These are phyloP conservation scores for Phytophthora pini DNA, from an alignment of 352 stramenopile genomes.

Conservation along the genomic window DNA sequence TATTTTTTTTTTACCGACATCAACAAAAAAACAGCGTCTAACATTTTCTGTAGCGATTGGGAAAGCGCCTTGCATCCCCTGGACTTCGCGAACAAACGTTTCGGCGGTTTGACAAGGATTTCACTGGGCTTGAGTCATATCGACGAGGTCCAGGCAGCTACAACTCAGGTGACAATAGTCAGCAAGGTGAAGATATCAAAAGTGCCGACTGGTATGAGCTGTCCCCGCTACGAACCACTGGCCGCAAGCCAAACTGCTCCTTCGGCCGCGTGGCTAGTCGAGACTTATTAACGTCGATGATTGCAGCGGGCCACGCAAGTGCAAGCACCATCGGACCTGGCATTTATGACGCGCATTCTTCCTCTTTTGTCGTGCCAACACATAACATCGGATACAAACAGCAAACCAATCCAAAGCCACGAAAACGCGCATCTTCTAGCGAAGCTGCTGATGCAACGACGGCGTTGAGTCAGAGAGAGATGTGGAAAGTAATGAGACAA, in stretches of 20 bases:
- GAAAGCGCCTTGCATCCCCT: slow-evolving; percentile 42
- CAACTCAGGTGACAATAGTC: neutral
- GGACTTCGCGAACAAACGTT: slow-evolving; percentile 35
- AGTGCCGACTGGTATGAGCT: slow-evolving; percentile 5
- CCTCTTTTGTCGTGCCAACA: slow-evolving; percentile 30
- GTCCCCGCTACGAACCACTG: slow-evolving; percentile 8
- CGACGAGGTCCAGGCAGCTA: slow-evolving; percentile 35
- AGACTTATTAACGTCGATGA: slow-evolving; percentile 61
- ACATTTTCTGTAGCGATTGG: slow-evolving; percentile 29
- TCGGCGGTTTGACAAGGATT: slow-evolving; percentile 40
- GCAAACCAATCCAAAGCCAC: slow-evolving; percentile 15
- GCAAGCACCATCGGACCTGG: slow-evolving; percentile 39
- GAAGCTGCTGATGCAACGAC: neutral
- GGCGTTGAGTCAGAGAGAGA: slow-evolving; percentile 27
- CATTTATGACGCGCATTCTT: slow-evolving; percentile 38
- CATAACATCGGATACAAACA: slow-evolving; percentile 59
- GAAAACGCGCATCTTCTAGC: slow-evolving; percentile 4
- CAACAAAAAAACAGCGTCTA: too few species aligned
- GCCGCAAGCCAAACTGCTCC: slow-evolving; percentile 21
- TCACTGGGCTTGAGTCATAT: slow-evolving; percentile 36
- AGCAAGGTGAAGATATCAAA: neutral
- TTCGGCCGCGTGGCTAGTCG: slow-evolving; percentile 46
- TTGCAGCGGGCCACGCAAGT: slow-evolving; percentile 50
- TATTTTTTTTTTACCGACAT: neutral
- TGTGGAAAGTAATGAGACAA: slow-evolving; percentile 44